Evolutionary conservation across 768 basidiomycete species (phyloP), one percentile per base, ranked within the genome.

Genomic region (Tephrocybe rancida): DNA sequence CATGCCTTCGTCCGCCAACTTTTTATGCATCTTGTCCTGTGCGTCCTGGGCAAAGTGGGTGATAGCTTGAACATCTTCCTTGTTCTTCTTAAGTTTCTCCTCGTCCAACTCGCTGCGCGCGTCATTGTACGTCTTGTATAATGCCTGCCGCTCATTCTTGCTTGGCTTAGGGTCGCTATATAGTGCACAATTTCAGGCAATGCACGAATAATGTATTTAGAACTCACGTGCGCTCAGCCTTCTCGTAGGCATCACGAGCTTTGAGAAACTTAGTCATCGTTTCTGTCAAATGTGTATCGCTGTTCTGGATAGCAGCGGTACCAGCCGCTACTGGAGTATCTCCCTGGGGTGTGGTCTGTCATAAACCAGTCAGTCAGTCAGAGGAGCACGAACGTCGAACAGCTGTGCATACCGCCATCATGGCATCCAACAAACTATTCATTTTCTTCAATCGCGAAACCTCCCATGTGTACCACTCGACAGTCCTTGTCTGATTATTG

Each of bases 401-500:
- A 16, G 18, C 5, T 18, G 9, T 16, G 34, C 44, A 5, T 16
- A 52, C 51, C 6, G 3, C 32, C 25, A 46, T 24, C 8, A 52
- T n/a, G 4, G 32, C 44, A 1, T 25, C 5, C 7, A 52, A 35
- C 22, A 52, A 29, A 3, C 25, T 25, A 22, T 52, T 52, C 44
- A 52, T 45, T 25, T 45, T 52, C 10, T 3, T 21, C 4, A 52
- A 25, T 6, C 51, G 43, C 3, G 51, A 5, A 0, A 52, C 46
- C 25, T 52, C 50, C 41, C 43, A 51, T 24, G 42, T 25, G 18
- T 51, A 51, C 50, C 50, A 51, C 19, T 51, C 50, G 6, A 24
- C 42, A 18, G 50, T 51, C 13, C 30, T 2, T 3, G 42, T 44
- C 13, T 24, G 24, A 26, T 44, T 25, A 14, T 8, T 25, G 25